A percentile compares a stretch with the other conserved stretches of the same genome.
phyloP scores from a whole-genome alignment of 495 filamentous ascomycete genomes.

The Xylaria acuta region DNA sequence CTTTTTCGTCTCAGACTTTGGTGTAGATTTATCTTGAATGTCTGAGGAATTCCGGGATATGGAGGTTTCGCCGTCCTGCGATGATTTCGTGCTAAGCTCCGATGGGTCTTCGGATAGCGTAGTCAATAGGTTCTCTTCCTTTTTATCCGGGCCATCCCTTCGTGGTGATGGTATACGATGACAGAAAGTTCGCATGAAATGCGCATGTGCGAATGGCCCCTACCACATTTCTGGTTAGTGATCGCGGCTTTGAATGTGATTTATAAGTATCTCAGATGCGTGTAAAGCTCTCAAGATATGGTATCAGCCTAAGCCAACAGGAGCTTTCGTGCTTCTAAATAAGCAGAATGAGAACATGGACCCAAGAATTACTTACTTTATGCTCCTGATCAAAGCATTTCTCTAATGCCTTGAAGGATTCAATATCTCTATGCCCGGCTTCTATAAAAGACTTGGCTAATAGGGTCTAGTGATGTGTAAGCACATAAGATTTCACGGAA shows the following conservation, averaged over 20 bases:
- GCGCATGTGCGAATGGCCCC: slow-evolving; percentile 65
- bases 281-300: background rate
- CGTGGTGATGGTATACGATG: slow-evolving; percentile 61
- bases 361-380: slow-evolving; percentile 35
- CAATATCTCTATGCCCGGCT: slow-evolving; percentile 67
- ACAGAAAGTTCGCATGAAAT: slow-evolving; percentile 71
- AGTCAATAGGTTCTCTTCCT: slow-evolving; percentile 39
- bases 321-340: background rate
- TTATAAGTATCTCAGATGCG: background rate
- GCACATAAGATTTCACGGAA: slow-evolving; percentile 41
- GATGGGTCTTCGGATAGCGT: slow-evolving; percentile 38
- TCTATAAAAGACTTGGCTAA: slow-evolving; percentile 73
- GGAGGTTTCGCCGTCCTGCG: slow-evolving; percentile 23
- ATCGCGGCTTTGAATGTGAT: background rate
- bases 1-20: slow-evolving; percentile 49
- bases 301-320: background rate
- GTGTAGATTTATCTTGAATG: slow-evolving; percentile 38
- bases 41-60: slow-evolving; percentile 31
- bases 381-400: slow-evolving; percentile 70
- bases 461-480: slow-evolving; percentile 58
- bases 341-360: background rate
- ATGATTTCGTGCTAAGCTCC: slow-evolving; percentile 32
- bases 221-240: background rate
- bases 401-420: slow-evolving; percentile 71
- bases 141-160: slow-evolving; percentile 47